These are phyloP conservation scores for Naganishia vishniacii DNA, from an alignment of 768 basidiomycete species.

Conservation along the genomic window DNA sequence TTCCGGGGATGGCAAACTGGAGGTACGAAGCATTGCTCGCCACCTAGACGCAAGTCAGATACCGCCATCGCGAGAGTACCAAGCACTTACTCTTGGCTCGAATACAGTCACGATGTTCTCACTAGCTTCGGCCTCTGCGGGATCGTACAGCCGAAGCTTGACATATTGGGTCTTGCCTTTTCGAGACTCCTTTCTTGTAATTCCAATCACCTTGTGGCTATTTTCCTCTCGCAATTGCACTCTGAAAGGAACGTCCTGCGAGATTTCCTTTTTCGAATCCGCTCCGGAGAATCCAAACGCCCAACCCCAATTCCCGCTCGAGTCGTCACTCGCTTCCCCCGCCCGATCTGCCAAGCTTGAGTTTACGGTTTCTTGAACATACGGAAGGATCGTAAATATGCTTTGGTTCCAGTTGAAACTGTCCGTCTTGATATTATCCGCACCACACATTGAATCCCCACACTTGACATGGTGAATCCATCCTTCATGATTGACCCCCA, in stretches of 20 bases:
- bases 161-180: slow-evolving; percentile 29
- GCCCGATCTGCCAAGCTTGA: background rate
- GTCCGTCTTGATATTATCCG: slow-evolving; percentile 24
- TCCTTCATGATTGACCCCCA: slow-evolving; percentile 42
- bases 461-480: slow-evolving; percentile 41
- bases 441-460: slow-evolving; percentile 25
- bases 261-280: slow-evolving; percentile 1
- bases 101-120: slow-evolving; percentile 34
- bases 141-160: slow-evolving; percentile 12
- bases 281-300: slow-evolving; percentile 3
- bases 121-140: slow-evolving; percentile 22
- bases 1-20: slow-evolving; percentile 38
- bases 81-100: slow-evolving; percentile 38
- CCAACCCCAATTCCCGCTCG: slow-evolving; percentile 2
- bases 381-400: slow-evolving; percentile 19
- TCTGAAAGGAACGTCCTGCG: background rate
- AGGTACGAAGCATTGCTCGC: slow-evolving; percentile 33
- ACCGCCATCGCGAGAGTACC: no score
- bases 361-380: background rate
- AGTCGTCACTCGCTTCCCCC: background rate
- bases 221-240: slow-evolving; percentile 20
- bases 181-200: background rate
- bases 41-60: slow-evolving; percentile 28
- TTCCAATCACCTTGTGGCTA: slow-evolving; percentile 18
- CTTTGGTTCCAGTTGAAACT: slow-evolving; percentile 25